Percentiles rank a stretch among this genome's conserved stretches.
Conservation (phyloP, 1,284 basidiomycete genomes). For the Ustilago bromivora region DNA sequence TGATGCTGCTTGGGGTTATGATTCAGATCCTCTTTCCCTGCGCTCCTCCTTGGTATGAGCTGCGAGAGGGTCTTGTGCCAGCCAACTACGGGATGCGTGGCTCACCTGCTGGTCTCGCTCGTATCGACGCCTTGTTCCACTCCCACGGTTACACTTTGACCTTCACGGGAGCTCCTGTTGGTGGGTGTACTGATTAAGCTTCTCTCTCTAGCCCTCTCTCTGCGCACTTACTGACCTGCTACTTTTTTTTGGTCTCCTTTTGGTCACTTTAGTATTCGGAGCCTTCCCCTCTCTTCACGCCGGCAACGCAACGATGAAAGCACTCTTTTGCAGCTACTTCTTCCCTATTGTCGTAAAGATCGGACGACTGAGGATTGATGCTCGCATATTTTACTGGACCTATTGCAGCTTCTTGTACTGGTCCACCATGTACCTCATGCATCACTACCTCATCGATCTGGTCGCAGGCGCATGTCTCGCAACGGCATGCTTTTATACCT, state of each 20-base stretch:
- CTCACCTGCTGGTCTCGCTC: slow-evolving; percentile 89
- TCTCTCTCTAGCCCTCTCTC: background rate
- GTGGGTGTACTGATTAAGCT: background rate
- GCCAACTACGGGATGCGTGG: slow-evolving; percentile 89
- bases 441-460: slow-evolving; percentile 93
- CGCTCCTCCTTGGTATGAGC: slow-evolving; percentile 94
- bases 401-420: slow-evolving; percentile 93
- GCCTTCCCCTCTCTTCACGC: slow-evolving; percentile 96
- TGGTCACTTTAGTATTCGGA: slow-evolving; percentile 77
- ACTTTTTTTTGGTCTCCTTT: background rate
- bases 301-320: slow-evolving; percentile 89
- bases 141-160: slow-evolving; percentile 81
- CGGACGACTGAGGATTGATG: slow-evolving; percentile 61
- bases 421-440: slow-evolving; percentile 83
- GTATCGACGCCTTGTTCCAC: slow-evolving; percentile 90
- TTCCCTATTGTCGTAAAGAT: slow-evolving; percentile 76
- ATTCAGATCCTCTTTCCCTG: slow-evolving; percentile 92
- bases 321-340: slow-evolving; percentile 93
- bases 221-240: background rate
- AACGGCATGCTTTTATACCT: slow-evolving; percentile 83
- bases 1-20: slow-evolving; percentile 90
- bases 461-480: slow-evolving; percentile 92
- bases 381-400: slow-evolving; percentile 78
- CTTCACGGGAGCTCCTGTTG: slow-evolving; percentile 90
- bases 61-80: slow-evolving; percentile 94